Evolutionary conservation across 768 basidiomycete genomes (phyloP).

Genomic region (Dioszegia crocea): DNA sequence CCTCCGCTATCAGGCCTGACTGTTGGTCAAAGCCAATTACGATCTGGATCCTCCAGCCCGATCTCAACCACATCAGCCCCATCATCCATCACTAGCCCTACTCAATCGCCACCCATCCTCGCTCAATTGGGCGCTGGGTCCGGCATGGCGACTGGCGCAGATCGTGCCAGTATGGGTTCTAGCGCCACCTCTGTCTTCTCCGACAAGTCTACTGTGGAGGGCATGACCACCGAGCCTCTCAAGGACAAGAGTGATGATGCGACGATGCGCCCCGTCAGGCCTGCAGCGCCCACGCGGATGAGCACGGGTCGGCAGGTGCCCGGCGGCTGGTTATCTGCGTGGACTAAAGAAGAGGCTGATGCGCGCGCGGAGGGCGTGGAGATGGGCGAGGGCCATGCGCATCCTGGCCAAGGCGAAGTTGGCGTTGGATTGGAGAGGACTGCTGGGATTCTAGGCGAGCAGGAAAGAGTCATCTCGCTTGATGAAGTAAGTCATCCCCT

Average conservation of each 20-base stretch:
- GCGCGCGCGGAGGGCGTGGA: background rate
- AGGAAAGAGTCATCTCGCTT: background rate
- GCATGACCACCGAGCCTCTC: background rate
- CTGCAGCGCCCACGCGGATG: conserved; percentile 24
- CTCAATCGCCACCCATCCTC: conserved; percentile 32
- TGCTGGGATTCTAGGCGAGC: conserved; percentile 2
- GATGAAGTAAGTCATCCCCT: conserved; percentile 14
- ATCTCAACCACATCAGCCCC: conserved; percentile 21
- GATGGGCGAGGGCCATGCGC: conserved; percentile 4
- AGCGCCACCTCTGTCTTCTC: background rate
- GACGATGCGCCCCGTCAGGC: conserved; percentile 11
- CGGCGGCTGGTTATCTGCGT: conserved; percentile 31
- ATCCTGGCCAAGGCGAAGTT: conserved; percentile 5
- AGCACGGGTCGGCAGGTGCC: conserved; percentile 41
- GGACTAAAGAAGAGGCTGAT: conserved; percentile 7
- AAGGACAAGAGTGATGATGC: background rate
- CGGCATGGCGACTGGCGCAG: too few species aligned
- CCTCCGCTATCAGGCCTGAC: background rate
- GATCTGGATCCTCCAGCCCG: conserved; percentile 32
- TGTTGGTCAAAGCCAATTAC: background rate
- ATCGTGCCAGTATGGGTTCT: too few species aligned
- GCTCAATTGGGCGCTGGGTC: conserved; percentile 16
- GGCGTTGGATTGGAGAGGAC: conserved; percentile 5
- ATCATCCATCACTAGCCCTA: conserved; percentile 24
- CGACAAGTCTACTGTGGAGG: background rate